Conservation (phyloP, 225 moss, liverwort and hornwort genomes). For the Straminergon stramineum region DNA sequence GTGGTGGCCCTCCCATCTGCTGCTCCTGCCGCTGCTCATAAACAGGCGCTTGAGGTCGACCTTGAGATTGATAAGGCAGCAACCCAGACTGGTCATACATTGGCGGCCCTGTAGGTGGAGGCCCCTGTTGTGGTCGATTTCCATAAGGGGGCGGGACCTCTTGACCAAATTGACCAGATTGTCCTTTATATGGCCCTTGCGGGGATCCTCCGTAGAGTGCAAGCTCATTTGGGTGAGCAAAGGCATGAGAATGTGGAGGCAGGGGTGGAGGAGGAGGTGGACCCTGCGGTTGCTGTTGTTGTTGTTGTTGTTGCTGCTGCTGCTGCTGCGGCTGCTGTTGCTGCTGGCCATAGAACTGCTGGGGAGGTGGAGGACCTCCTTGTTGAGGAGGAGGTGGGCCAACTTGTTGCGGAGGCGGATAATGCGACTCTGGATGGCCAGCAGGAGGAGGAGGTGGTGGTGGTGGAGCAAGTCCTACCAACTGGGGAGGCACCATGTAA, state of each 20-base stretch:
- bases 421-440: constrained; percentile 25
- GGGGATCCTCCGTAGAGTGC: constrained; percentile 43
- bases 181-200: constrained; percentile 43
- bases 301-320: background rate
- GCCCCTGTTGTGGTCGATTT: constrained; percentile 7
- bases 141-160: constrained; percentile 16
- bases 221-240: constrained; percentile 47
- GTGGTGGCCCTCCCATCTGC: constrained; percentile 40
- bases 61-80: constrained; percentile 53
- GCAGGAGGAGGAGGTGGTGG: constrained; percentile 10
- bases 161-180: constrained; percentile 23
- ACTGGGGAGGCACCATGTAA: constrained; percentile 39
- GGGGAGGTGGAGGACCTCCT: background rate
- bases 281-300: constrained; percentile 8
- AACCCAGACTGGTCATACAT: constrained; percentile 59
- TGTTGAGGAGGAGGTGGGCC: background rate
- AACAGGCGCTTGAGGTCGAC: constrained; percentile 34
- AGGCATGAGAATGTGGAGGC: constrained; percentile 27
- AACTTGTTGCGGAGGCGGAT: constrained; percentile 28
- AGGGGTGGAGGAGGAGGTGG: constrained; percentile 20
- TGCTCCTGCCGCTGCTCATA: constrained; percentile 55
- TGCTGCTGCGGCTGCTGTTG: background rate
- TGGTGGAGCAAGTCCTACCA: constrained; percentile 40
- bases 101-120: constrained; percentile 13
- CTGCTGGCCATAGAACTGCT: constrained; percentile 28